Evolutionary conservation across 345 rosid species (phyloP).

Genomic region (Pelargonium nanum): DNA sequence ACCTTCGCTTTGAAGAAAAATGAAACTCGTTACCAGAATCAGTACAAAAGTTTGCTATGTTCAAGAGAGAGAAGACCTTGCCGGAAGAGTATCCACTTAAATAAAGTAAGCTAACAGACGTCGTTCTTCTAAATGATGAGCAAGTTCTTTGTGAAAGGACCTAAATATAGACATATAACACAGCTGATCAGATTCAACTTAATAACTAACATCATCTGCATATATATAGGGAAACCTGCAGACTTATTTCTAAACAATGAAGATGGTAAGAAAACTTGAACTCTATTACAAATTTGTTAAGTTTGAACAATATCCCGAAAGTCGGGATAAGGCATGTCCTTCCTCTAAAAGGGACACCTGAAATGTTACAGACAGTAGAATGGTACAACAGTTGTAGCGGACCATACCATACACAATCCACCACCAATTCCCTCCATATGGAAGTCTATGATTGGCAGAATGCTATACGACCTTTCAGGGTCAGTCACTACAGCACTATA

Average conservation of each 20-base stretch:
- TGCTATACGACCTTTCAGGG: too few relatives aligned
- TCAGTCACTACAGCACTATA: too few relatives aligned
- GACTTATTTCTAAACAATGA: neutral
- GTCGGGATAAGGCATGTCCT: too few relatives aligned
- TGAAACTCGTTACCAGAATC: slow-evolving; percentile 27
- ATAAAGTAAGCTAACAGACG: slow-evolving; percentile 26
- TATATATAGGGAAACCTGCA: neutral
- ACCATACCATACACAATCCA: too few relatives aligned
- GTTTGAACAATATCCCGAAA: neutral
- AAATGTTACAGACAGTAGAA: too few relatives aligned
- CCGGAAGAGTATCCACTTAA: slow-evolving; percentile 34
- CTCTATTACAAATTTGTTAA: neutral
- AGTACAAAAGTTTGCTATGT: slow-evolving; percentile 30
- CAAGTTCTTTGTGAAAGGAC: slow-evolving; percentile 40
- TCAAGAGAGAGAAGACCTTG: slow-evolving; percentile 35
- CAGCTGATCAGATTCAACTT: slow-evolving; percentile 9
- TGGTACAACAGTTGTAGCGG: too few relatives aligned
- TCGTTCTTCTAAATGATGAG: slow-evolving; percentile 35
- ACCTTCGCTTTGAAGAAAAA: slow-evolving; percentile 55
- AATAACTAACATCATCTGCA: neutral
- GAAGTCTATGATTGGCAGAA: too few relatives aligned
- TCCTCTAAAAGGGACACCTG: too few relatives aligned
- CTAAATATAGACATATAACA: slow-evolving; percentile 24
- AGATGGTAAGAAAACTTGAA: slow-evolving; percentile 1
- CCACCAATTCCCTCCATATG: too few relatives aligned